A percentile compares a stretch with the other conserved stretches of the same genome.
Conservation (phyloP, 2,329 filamentous ascomycete genomes). For the Macrophomina phaseolina region DNA sequence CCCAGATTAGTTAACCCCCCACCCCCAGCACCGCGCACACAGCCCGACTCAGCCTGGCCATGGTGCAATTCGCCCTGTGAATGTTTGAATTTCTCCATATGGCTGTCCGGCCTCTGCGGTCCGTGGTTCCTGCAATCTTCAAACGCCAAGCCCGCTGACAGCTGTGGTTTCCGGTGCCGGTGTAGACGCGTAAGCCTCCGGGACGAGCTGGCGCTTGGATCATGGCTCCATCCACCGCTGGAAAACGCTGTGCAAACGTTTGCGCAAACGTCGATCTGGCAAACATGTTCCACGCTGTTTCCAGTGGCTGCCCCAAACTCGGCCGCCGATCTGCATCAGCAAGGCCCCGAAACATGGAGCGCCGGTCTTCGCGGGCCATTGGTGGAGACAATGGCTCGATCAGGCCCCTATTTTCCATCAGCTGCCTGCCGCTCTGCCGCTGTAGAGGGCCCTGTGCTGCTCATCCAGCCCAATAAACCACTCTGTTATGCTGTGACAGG, state of each 20-base stretch:
- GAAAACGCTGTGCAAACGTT: constrained; percentile 2
- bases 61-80: constrained; percentile 4
- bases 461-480: neutral
- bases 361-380: constrained; percentile 15
- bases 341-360: constrained; percentile 22
- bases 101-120: constrained; percentile 2
- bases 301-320: neutral
- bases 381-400: constrained; percentile 17
- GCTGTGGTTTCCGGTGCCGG: neutral
- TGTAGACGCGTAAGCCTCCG: constrained; percentile 25
- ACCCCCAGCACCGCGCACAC: neutral
- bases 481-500: constrained; percentile 13
- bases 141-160: constrained; percentile 14
- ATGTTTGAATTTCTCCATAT: neutral
- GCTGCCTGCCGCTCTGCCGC: neutral
- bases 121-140: constrained; percentile 22
- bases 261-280: constrained; percentile 21
- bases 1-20: neutral
- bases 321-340: constrained; percentile 16
- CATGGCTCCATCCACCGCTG: constrained; percentile 5
- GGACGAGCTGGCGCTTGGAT: constrained; percentile 12
- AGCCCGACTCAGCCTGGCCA: neutral
- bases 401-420: constrained; percentile 23
- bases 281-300: constrained; percentile 18
- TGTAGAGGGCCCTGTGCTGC: constrained; percentile 5